Evolutionary conservation across 768 basidiomycete genomes (phyloP), one percentile per base, ranked within the genome.

Genomic region (Kwoniella botswanensis): DNA sequence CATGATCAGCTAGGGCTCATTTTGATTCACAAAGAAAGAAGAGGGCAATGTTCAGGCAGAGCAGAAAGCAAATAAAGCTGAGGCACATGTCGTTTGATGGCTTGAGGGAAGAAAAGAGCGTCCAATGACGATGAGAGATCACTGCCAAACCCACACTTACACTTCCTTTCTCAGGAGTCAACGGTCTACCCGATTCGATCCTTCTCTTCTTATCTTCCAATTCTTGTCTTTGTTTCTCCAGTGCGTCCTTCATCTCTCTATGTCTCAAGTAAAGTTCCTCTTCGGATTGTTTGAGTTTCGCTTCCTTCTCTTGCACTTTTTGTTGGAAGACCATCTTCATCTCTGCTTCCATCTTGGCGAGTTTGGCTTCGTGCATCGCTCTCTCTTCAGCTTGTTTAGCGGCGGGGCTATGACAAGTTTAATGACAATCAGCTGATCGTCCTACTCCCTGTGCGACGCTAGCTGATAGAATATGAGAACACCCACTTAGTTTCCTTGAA

Each of bases 271-370:
- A 99, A 18, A 99, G 89, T 86, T 98, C 97, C 86, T 98, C 97
- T 85, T 99, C 97, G 64, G 92, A 93, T 85, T 98, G 97, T 87
- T 98, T 98, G 83, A 99, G 88, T 86, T 98, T 98, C 74, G 93
- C 89, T 84, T 99, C 97, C 87, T 99, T 98, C 84, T 99, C 97
- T 84, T 94, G 93, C 66, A 99, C 97, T 85, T 99, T 99, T 86
- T 98, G 97, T 83, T 95, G 94, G 94, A 99, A 99, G 78, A 99
- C 97, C 93, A 96, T 94, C 90, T 98, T 98, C 97, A 99, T 99
- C 88, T 98, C 97, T 67, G 94, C 92, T 86, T 99, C 97, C 82
- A 84, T 84, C 70, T 82, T 83, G 26, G 93, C 89, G 65, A 99
- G 89, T 85, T 98, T 98, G 76, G 93, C 80, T 86, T 99, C 96